Evolutionary conservation across 305 asterid genomes (phyloP).

Genomic region (Fraxinus sp.): DNA sequence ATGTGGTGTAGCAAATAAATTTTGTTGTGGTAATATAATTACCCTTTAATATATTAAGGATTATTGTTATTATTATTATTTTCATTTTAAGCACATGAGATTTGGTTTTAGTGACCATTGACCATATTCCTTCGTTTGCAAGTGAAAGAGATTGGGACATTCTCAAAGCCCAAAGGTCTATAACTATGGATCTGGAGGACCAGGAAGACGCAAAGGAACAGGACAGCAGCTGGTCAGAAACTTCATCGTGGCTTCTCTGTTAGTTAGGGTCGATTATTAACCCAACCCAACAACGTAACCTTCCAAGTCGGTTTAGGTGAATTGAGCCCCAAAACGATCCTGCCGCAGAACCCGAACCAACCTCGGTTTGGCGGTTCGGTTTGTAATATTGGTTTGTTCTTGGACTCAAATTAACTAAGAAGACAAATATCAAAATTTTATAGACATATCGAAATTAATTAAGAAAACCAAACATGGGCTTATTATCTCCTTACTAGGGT

Average conservation of each 20-base stretch:
- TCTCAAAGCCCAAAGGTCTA: not conserved
- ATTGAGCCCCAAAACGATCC: not conserved
- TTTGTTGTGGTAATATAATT: too few species aligned
- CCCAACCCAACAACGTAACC: not conserved
- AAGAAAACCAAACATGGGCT: not conserved
- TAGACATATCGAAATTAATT: not conserved
- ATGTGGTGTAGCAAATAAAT: too few species aligned
- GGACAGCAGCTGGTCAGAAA: not conserved
- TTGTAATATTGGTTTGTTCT: not conserved
- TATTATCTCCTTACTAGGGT: conserved; percentile 16
- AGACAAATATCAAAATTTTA: too few species aligned
- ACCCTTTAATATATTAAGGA: too few species aligned
- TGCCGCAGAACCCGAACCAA: not conserved
- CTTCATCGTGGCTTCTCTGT: not conserved
- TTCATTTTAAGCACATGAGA: too few species aligned
- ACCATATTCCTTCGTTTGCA: not conserved
- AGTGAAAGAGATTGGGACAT: not conserved
- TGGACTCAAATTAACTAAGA: not conserved
- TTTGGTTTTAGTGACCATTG: not conserved
- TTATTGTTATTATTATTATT: too few species aligned
- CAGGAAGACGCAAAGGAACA: not conserved
- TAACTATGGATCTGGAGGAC: not conserved
- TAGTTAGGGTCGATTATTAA: not conserved
- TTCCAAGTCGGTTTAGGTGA: not conserved
- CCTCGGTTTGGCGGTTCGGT: not conserved